Evolutionary conservation across 1,139 yeast species (phyloP).

Genomic region (Hyphopichia fennica): DNA sequence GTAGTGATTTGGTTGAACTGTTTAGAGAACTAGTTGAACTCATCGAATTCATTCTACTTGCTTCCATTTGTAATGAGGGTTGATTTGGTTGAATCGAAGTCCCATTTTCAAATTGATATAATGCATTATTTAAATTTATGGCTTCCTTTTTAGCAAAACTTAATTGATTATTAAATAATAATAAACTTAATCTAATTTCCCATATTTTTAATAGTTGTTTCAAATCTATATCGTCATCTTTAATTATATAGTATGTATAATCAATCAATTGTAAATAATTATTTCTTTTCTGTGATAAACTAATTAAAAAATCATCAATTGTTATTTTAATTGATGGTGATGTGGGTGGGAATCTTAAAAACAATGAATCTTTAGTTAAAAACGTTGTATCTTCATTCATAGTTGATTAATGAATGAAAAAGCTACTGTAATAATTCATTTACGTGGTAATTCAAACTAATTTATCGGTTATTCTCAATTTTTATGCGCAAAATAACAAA

Average conservation of each 20-base stretch:
- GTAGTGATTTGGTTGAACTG: conserved; percentile 6
- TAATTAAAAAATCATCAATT: conserved; percentile 6
- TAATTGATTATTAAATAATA: conserved; percentile 30
- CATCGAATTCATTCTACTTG: conserved; percentile 6
- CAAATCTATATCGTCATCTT: conserved; percentile 7
- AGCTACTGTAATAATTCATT: not conserved
- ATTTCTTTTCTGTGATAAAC: conserved; percentile 1
- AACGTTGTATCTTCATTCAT: conserved; percentile 3
- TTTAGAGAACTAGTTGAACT: conserved; percentile 1
- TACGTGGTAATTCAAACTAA: not conserved
- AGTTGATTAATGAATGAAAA: not conserved
- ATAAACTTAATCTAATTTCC: conserved; percentile 38
- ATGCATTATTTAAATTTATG: conserved; percentile 34
- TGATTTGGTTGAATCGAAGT: conserved; percentile 3
- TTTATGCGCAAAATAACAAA: not conserved
- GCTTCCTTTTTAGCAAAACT: conserved; percentile 39
- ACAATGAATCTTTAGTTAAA: conserved; percentile 15
- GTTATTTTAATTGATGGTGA: not conserved
- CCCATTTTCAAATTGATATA: conserved; percentile 34
- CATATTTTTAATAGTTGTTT: conserved; percentile 26
- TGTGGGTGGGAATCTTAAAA: conserved; percentile 15
- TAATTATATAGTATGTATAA: conserved; percentile 16
- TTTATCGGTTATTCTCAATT: not conserved
- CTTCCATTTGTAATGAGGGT: conserved; percentile 7
- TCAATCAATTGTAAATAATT: conserved; percentile 13